These are phyloP conservation scores for Luzula sylvatica DNA, from an alignment of 176 grass and related monocot species.

Conservation along the genomic window DNA sequence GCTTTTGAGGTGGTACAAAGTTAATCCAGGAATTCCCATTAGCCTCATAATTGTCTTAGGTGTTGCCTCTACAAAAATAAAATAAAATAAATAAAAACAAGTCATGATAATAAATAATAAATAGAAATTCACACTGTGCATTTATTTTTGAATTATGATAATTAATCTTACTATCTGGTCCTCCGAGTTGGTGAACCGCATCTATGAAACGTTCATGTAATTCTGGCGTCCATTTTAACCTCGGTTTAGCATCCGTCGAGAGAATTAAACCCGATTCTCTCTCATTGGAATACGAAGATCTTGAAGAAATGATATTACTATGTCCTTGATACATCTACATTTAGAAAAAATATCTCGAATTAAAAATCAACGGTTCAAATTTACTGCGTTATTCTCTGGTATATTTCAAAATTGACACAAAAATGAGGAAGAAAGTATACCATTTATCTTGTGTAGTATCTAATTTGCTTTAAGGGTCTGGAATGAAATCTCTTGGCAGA, in stretches of 20 bases:
- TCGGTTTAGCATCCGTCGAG: slow-evolving; percentile 78
- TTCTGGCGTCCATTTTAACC: slow-evolving; percentile 92
- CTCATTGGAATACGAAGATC: slow-evolving; percentile 37
- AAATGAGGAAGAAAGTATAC: background rate
- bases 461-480: slow-evolving; percentile 6
- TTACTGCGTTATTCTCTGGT: too few species aligned
- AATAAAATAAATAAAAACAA: background rate
- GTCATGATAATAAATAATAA: background rate
- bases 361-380: too few species aligned
- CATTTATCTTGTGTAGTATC: slow-evolving; percentile 15
- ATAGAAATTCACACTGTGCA: background rate
- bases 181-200: slow-evolving; percentile 70
- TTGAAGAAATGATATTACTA: slow-evolving; percentile 46
- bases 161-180: slow-evolving; percentile 66
- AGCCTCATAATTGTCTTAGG: slow-evolving; percentile 86
- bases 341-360: too few species aligned
- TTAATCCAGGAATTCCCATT: slow-evolving; percentile 88
- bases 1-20: slow-evolving; percentile 93
- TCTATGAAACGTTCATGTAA: slow-evolving; percentile 71
- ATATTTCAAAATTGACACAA: too few species aligned
- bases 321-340: slow-evolving; percentile 74
- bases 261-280: slow-evolving; percentile 82
- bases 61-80: slow-evolving; percentile 60
- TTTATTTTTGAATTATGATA: background rate
- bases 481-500: slow-evolving; percentile 17